These are phyloP conservation scores for Sporisorium graminicola DNA, from an alignment of 1,284 basidiomycete genomes.

Conservation along the genomic window DNA sequence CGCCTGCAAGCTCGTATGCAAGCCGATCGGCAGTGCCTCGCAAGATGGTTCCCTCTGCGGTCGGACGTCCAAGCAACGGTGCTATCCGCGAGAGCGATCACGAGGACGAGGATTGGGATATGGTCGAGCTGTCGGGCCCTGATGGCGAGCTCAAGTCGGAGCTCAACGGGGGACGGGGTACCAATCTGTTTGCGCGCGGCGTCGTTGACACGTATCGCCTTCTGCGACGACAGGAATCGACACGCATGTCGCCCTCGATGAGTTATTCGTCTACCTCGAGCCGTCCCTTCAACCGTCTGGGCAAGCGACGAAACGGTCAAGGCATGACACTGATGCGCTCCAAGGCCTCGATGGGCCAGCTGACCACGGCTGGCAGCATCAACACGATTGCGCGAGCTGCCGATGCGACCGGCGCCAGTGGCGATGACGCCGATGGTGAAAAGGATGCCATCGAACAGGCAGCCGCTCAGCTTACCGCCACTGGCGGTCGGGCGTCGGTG, in stretches of 20 bases:
- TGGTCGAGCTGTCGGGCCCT: constrained; percentile 57
- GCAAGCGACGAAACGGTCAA: constrained; percentile 45
- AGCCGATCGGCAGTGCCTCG: constrained; percentile 24
- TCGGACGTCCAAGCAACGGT: constrained; percentile 49
- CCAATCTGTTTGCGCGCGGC: constrained; percentile 68
- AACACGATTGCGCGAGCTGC: constrained; percentile 22
- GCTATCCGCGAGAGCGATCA: constrained; percentile 48
- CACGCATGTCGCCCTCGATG: constrained; percentile 37
- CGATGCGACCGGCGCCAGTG: background rate
- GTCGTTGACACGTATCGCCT: constrained; percentile 67
- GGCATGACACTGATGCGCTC: constrained; percentile 31
- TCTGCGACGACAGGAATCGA: constrained; percentile 72
- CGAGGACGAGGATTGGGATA: constrained; percentile 68
- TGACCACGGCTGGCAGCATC: constrained; percentile 38
- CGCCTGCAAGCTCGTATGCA: constrained; percentile 48
- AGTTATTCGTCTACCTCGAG: constrained; percentile 44
- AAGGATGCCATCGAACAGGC: constrained; percentile 23
- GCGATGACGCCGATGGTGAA: constrained; percentile 11
- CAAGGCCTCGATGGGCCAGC: constrained; percentile 29
- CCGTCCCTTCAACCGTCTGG: constrained; percentile 54
- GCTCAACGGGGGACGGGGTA: constrained; percentile 66
- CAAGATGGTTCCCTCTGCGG: constrained; percentile 42
- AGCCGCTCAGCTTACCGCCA: constrained; percentile 17
- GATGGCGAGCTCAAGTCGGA: constrained; percentile 58
- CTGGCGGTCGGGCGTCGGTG: constrained; percentile 18